phyloP scores from a whole-genome alignment of 1,139 yeast genomes.

The Candida labiduridarum region DNA sequence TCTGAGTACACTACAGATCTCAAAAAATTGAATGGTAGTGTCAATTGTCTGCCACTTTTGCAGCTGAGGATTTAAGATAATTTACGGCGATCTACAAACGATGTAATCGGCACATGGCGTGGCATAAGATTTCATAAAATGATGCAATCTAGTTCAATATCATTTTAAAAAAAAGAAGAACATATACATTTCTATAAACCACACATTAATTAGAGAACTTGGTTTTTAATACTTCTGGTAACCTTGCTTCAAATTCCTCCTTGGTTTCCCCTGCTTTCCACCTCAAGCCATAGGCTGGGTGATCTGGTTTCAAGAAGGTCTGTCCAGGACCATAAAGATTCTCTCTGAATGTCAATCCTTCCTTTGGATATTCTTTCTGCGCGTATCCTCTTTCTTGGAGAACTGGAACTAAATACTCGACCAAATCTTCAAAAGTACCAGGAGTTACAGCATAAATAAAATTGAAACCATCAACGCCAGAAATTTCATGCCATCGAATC shows the following conservation, averaged over 20 bases:
- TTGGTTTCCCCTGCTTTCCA: slow-evolving; percentile 38
- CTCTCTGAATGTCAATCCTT: slow-evolving; percentile 25
- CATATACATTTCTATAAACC: background rate
- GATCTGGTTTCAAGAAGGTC: slow-evolving; percentile 23
- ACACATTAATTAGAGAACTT: slow-evolving; percentile 6
- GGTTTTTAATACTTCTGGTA: slow-evolving; percentile 18
- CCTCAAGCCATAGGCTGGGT: slow-evolving; percentile 40
- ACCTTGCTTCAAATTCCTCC: slow-evolving; percentile 33
- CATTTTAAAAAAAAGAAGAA: background rate
- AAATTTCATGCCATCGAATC: slow-evolving; percentile 27
- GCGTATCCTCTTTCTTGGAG: slow-evolving; percentile 27
- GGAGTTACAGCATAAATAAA: slow-evolving; percentile 29
- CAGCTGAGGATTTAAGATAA: no score
- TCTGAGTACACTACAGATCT: no score
- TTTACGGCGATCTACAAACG: no score
- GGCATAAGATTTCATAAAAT: no score
- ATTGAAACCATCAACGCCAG: slow-evolving; percentile 30
- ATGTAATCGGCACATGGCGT: no score
- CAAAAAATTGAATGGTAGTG: no score
- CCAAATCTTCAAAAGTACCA: slow-evolving; percentile 28
- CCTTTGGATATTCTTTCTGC: slow-evolving; percentile 30
- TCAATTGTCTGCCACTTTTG: no score
- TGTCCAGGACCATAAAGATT: slow-evolving; percentile 26
- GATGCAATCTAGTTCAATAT: no score
- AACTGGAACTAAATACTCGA: slow-evolving; percentile 26